Conservation (phyloP, 768 basidiomycete genomes). For the Boletus reticuloceps region DNA sequence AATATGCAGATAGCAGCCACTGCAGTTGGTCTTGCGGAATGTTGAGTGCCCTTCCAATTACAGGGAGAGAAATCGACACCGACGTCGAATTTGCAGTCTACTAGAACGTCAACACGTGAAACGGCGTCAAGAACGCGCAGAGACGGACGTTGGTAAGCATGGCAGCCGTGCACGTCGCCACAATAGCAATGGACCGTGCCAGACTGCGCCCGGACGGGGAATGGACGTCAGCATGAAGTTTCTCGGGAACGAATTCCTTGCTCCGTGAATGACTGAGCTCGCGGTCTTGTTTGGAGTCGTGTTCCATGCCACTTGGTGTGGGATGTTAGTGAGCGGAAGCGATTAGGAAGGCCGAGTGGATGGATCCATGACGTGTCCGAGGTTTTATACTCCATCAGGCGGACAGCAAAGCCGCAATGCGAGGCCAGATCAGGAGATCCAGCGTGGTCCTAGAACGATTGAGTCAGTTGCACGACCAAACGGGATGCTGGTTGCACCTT, state of each 20-base stretch:
- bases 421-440: background rate
- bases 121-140: background rate
- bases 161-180: slow-evolving; percentile 39
- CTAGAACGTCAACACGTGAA: background rate
- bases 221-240: background rate
- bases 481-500: no score
- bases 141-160: slow-evolving; percentile 36
- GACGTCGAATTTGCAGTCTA: slow-evolving; percentile 40
- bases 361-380: background rate
- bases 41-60: slow-evolving; percentile 47
- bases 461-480: background rate
- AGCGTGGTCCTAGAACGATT: background rate
- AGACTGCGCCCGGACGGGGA: slow-evolving; percentile 19
- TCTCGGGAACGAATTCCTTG: slow-evolving; percentile 10
- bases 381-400: slow-evolving; percentile 20
- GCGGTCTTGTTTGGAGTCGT: slow-evolving; percentile 3
- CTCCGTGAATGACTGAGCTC: slow-evolving; percentile 10
- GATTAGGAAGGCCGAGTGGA: background rate
- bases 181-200: slow-evolving; percentile 28
- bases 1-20: slow-evolving; percentile 67
- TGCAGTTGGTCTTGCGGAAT: slow-evolving; percentile 54
- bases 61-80: slow-evolving; percentile 50
- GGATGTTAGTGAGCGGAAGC: background rate
- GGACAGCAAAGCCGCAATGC: no score
- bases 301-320: slow-evolving; percentile 8